Conservation (phyloP, 768 basidiomycete species). For the Candolleomyces efflorescens region DNA sequence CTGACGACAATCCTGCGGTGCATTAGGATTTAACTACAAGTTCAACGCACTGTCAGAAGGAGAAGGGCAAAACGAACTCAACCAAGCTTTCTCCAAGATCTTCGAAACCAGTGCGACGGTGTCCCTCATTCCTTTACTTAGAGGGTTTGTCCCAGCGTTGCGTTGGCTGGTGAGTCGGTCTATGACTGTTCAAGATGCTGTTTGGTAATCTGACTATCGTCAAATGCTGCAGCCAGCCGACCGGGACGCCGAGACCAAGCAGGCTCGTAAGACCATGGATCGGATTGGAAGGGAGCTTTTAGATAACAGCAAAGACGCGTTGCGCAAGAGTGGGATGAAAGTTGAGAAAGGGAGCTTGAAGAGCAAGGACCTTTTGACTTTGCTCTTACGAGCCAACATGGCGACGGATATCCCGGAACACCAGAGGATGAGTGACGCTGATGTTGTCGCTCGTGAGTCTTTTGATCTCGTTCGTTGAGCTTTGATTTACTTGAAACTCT, state of each 20-base stretch:
- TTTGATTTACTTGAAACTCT: too few relatives aligned
- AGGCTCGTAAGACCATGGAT: conserved; percentile 37
- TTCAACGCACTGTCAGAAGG: conserved; percentile 25
- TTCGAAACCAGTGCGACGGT: conserved; percentile 41
- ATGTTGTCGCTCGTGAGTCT: conserved; percentile 51
- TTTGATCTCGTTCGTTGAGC: too few relatives aligned
- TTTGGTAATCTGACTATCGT: neutral
- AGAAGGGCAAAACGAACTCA: conserved; percentile 43
- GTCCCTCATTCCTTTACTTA: conserved; percentile 27
- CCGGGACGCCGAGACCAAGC: conserved; percentile 22
- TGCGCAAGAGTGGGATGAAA: conserved; percentile 22
- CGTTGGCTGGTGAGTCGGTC: conserved; percentile 29
- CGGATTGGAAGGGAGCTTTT: conserved; percentile 49
- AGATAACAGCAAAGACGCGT: conserved; percentile 41
- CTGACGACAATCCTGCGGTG: neutral
- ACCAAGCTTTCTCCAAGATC: conserved; percentile 47
- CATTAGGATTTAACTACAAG: conserved; percentile 29
- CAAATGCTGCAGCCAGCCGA: conserved; percentile 27
- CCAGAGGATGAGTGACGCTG: conserved; percentile 57
- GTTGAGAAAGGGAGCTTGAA: conserved; percentile 23
- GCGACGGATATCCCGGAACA: conserved; percentile 51
- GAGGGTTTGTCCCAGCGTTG: conserved; percentile 31
- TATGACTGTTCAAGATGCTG: neutral
- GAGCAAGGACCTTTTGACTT: conserved; percentile 54
- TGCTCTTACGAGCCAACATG: conserved; percentile 63